Base-by-base conservation (phyloP, 179 eudicot species). In the Heliamphora pulchella region DNA sequence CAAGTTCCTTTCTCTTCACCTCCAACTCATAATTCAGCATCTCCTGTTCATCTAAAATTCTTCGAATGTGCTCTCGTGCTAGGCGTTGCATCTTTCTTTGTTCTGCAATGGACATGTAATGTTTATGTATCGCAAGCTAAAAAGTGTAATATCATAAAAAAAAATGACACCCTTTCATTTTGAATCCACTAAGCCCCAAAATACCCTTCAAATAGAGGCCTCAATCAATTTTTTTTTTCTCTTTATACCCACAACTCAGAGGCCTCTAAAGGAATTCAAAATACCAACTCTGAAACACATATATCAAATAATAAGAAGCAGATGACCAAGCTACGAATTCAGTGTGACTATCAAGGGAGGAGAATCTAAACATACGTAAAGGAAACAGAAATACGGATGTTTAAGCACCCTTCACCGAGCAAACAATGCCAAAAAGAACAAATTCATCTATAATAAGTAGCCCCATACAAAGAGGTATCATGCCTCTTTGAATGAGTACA, bases 1-100 rank as follows among this genome's bases (percentile, higher is more conserved):
- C 93, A 51, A 91, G 89, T 59, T 83, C 84, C 71, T 80, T 83
- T 58, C 77, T 84, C 88, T 91, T 84, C 22, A 81, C 83, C 80
- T 91, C 93, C 67, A 91, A 79, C 83, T 88, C 88, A 84, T 70
- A 62, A 84, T 88, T 88, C 50, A 91, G 86, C 86, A 79, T 91
- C 73, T 86, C 85, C 74, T 88, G 90, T 73, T 91, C 94, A 82
- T 86, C 81, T 62, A 88, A 85, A 76, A 91, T 82, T 81, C 87
- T 90, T 80, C 85, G 86, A 69, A 88, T 84, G 78, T 87, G 93
- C 66, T 87, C 94, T 55, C 86, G 88, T 58, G 91, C 87, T 74
- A 85, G 87, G 47, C 80, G 66, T 83, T 91, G 93, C 78, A 91
- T 87, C 86, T 88, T 91, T 79, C 83, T 88, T 75, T 86, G 82